These are phyloP conservation scores for Fusarium sp. DNA, from an alignment of 2,329 filamentous ascomycete genomes.

Conservation along the genomic window DNA sequence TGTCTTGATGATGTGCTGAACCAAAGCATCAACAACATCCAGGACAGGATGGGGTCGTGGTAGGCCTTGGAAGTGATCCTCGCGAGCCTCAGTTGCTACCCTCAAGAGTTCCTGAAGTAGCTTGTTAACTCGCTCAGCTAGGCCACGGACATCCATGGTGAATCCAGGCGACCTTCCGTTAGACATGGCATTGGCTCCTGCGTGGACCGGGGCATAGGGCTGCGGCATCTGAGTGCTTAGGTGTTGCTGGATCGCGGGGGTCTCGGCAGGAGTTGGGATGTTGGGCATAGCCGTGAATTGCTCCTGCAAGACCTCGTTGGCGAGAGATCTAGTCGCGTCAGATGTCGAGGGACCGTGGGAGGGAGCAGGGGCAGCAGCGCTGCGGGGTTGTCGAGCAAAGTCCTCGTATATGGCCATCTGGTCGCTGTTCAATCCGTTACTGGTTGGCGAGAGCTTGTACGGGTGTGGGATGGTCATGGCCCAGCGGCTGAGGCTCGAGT, in stretches of 20 bases:
- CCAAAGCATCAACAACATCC: constrained; percentile 72
- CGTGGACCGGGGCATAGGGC: constrained; percentile 67
- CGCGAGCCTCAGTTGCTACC: constrained; percentile 63
- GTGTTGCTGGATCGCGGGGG: constrained; percentile 64
- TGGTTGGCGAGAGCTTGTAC: constrained; percentile 82
- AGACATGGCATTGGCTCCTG: constrained; percentile 51
- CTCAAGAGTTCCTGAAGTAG: constrained; percentile 68
- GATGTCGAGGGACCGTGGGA: constrained; percentile 69
- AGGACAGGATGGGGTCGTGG: constrained; percentile 69
- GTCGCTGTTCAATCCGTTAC: constrained; percentile 83
- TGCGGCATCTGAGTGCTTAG: constrained; percentile 65
- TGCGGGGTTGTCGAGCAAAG: constrained; percentile 87
- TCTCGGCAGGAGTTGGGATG: constrained; percentile 70
- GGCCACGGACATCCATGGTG: constrained; percentile 63
- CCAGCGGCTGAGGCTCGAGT: constrained; percentile 87
- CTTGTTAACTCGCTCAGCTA: constrained; percentile 69
- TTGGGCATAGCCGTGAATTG: constrained; percentile 68
- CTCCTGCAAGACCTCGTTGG: constrained; percentile 74
- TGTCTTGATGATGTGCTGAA: constrained; percentile 72
- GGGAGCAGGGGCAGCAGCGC: constrained; percentile 64
- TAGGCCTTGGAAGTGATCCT: constrained; percentile 71
- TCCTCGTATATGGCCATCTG: constrained; percentile 98
- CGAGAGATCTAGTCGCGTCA: constrained; percentile 70
- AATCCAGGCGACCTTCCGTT: constrained; percentile 64
- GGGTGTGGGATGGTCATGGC: constrained; percentile 93